Percentiles rank a stretch among this genome's conserved stretches.
These are phyloP conservation scores for Allium cepa DNA, from an alignment of 106 monocot species.

Conservation along the genomic window DNA sequence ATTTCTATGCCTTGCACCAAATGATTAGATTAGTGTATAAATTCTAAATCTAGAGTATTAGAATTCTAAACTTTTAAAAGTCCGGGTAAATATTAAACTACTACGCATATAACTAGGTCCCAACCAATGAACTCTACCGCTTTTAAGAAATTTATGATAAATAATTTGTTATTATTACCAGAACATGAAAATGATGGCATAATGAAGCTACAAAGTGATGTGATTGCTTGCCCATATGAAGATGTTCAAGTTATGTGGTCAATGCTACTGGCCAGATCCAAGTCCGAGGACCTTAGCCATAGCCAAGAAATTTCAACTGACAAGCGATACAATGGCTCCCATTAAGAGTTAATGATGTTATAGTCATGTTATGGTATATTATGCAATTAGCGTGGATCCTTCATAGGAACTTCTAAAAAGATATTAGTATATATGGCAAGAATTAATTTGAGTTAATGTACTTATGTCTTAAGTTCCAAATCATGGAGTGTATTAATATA, in stretches of 20 bases:
- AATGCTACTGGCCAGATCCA: constrained; percentile 42
- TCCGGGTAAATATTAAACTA: too few species aligned
- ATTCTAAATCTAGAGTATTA: too few species aligned
- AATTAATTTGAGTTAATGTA: background rate
- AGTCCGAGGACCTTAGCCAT: background rate
- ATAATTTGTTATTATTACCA: background rate
- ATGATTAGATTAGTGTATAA: too few species aligned
- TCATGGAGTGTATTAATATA: too few species aligned
- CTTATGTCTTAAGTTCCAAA: too few species aligned
- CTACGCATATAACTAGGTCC: too few species aligned
- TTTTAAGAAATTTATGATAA: too few species aligned
- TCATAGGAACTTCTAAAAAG: background rate
- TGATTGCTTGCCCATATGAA: constrained; percentile 60
- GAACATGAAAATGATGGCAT: constrained; percentile 3
- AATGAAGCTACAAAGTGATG: constrained; percentile 41
- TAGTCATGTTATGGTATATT: background rate
- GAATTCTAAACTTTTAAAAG: too few species aligned
- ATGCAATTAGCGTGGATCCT: background rate
- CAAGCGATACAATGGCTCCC: too few species aligned
- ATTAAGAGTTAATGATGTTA: background rate
- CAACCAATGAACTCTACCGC: too few species aligned
- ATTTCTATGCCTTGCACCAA: too few species aligned
- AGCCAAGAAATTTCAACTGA: background rate
- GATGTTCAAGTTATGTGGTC: constrained; percentile 79
- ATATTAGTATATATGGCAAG: background rate